These are phyloP conservation scores for Solanum lignicaule DNA, from an alignment of 257 asterid species.

Conservation along the genomic window DNA sequence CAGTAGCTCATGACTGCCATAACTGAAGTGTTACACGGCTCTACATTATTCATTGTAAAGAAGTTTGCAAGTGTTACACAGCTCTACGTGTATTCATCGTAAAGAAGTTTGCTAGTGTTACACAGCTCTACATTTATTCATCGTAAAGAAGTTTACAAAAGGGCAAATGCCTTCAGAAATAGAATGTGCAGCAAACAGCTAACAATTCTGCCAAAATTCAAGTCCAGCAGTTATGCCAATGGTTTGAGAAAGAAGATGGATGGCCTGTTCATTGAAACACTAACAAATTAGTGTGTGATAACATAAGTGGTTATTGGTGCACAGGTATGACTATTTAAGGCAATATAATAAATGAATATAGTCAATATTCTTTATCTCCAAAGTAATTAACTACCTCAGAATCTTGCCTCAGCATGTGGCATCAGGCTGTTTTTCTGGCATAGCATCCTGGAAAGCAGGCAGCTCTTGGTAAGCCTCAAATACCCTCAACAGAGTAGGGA, in stretches of 20 bases:
- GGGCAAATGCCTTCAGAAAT: neutral
- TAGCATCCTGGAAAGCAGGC: slow-evolving; percentile 41
- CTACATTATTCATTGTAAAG: neutral
- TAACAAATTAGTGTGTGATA: neutral
- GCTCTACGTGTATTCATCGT: neutral
- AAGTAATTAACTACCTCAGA: slow-evolving; percentile 5
- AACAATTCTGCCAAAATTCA: neutral
- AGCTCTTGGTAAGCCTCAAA: slow-evolving; percentile 31
- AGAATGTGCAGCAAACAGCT: neutral
- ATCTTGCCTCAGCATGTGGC: slow-evolving; percentile 31
- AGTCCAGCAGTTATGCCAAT: neutral
- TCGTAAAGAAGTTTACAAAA: neutral
- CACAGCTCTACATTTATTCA: neutral
- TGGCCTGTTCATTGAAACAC: neutral
- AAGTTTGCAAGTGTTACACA: neutral
- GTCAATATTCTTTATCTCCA: neutral
- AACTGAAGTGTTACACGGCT: neutral
- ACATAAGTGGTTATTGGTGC: neutral
- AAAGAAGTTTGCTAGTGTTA: neutral
- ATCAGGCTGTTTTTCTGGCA: slow-evolving; percentile 58
- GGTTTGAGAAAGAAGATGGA: neutral
- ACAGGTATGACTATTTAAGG: neutral
- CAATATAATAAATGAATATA: too few relatives aligned
- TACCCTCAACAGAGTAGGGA: slow-evolving; percentile 33
- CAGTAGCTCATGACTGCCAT: neutral